Percentiles rank a stretch among this genome's conserved stretches.
Evolutionary conservation across 2,329 filamentous ascomycete species (phyloP).

Genomic region (Colletotrichum nymphaeae): DNA sequence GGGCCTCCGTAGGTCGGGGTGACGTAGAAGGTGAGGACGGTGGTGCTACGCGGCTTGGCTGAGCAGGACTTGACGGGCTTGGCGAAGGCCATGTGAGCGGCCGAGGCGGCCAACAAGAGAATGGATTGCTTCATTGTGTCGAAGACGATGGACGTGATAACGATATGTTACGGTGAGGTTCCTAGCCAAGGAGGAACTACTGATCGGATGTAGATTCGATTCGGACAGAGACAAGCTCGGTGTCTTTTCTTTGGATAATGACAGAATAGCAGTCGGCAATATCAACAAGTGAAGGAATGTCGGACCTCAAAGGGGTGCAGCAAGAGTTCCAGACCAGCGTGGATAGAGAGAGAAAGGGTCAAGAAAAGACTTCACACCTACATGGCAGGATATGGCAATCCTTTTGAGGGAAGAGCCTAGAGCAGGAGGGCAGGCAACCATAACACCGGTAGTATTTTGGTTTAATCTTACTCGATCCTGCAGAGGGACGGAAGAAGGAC

Average conservation of each 20-base stretch:
- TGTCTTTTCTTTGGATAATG: constrained; percentile 11
- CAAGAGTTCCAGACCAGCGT: constrained; percentile 23
- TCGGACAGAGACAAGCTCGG: background rate
- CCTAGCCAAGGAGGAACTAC: constrained; percentile 8
- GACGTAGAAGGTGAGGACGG: constrained; percentile 16
- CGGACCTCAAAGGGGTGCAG: constrained; percentile 4
- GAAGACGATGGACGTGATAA: constrained; percentile 13
- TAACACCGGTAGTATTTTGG: background rate
- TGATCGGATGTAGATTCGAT: background rate
- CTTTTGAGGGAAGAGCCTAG: background rate
- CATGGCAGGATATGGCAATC: background rate
- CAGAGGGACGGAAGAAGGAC: constrained; percentile 10
- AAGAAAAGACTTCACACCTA: background rate
- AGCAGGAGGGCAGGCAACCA: background rate
- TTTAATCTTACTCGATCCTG: constrained; percentile 1
- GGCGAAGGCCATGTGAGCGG: constrained; percentile 33
- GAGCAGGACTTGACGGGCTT: constrained; percentile 22
- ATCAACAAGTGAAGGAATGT: constrained; percentile 18
- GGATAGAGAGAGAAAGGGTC: constrained; percentile 4
- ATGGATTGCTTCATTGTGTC: constrained; percentile 36
- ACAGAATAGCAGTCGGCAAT: constrained; percentile 13
- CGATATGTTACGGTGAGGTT: background rate
- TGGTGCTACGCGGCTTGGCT: constrained; percentile 12
- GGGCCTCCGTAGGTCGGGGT: background rate
- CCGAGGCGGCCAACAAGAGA: constrained; percentile 35